phyloP scores from a whole-genome alignment of 192 early-diverging fungal genomes.

The Backusella australiensis region DNA sequence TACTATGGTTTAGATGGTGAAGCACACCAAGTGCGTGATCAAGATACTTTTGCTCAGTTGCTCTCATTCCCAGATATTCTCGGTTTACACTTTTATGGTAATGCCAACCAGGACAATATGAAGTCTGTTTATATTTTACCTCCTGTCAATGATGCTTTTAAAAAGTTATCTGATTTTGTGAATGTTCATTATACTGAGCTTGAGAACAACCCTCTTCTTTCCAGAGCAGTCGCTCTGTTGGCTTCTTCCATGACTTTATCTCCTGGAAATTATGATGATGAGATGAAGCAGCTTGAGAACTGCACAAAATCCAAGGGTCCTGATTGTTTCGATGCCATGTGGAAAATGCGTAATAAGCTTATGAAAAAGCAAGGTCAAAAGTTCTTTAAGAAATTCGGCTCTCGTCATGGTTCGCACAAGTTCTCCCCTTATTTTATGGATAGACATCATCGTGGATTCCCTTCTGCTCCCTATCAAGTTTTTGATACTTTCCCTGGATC shows the following conservation, averaged over 20 bases:
- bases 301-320: neutral
- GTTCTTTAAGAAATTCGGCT: neutral
- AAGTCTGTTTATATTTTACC: neutral
- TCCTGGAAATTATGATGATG: neutral
- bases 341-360: neutral
- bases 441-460: neutral
- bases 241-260: neutral
- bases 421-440: neutral
- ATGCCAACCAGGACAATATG: neutral
- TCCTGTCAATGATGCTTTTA: neutral
- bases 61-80: neutral
- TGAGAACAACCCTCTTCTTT: neutral
- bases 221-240: neutral
- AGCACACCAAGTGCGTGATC: neutral
- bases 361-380: neutral
- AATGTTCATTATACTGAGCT: neutral
- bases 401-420: neutral
- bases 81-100: neutral
- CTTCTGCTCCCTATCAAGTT: neutral
- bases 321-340: neutral
- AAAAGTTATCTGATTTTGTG: neutral
- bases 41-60: neutral
- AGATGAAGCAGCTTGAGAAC: neutral
- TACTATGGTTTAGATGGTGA: neutral
- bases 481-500: neutral